Base-by-base conservation (phyloP, 202 grass and related monocot genomes). In the Miscanthus sacchariflorus region DNA sequence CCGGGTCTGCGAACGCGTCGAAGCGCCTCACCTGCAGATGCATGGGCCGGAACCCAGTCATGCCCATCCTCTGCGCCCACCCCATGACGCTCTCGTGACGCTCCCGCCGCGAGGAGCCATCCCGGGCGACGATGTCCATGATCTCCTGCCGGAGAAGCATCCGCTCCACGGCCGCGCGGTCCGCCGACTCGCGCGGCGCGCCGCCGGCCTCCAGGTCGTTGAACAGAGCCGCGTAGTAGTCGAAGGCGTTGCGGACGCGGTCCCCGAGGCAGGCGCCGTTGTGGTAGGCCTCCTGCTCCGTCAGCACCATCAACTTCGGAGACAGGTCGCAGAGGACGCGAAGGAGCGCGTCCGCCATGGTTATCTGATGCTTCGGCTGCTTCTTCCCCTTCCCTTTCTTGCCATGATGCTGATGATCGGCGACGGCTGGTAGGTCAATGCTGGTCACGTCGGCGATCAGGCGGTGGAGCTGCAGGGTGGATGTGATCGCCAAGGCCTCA, bases 231-330 rank as follows among this genome's bases (percentile, higher is more conserved):
- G 79, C 79, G 66, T 95, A 97, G 85, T 91, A 95, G 44, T 86
- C 83, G 19, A 95, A 68, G 27, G 92, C 87, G 61, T 89, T 90
- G 72, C 76, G 8, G 78, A 87, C 58, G 25, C 95, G 79, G 15
- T 82, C 68, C 19, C 6, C 54, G 52, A 97, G 70, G 68, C 15
- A 1, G 17, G 33, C 0, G 59, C 81, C 11, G 74, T 98, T 95
- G 91, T 95, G 95, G 80, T 91, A 68, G 0, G 89, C 87, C 49
- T 95, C 91, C 74, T 96, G 91, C 83, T 96, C 94, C 3, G 88
- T 90, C 78, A 93, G n/a, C 15, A 96, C 56, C 83, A 89, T 13
- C 74, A 98, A 23, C 86, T 89, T 95, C 6, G 91, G 93, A 7
- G 42, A 48, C 72, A 48, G 12, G 44, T 49, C 72, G 44, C 72